phyloP scores from a whole-genome alignment of 306 rosid genomes.

The Geum urbanum region DNA sequence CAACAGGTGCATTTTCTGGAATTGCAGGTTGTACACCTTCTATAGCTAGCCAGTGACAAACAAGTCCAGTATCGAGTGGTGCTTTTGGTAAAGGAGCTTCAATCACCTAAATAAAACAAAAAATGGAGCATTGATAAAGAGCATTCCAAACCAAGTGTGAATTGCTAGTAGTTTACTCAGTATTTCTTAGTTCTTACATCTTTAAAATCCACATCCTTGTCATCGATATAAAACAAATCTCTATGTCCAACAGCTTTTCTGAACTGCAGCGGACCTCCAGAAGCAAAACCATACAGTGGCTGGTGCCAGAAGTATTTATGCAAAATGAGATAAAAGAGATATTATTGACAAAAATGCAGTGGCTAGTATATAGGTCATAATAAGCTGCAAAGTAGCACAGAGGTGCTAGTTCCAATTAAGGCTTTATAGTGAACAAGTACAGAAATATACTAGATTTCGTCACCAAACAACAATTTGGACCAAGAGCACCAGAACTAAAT shows the following conservation, averaged over 20 bases:
- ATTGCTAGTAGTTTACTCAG: slow-evolving; percentile 26
- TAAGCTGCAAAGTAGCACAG: neutral
- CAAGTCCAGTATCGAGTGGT: slow-evolving; percentile 58
- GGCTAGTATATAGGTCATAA: neutral
- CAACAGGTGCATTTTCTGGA: slow-evolving; percentile 83
- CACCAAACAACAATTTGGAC: neutral
- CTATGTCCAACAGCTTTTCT: slow-evolving; percentile 83
- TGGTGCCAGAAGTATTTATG: slow-evolving; percentile 26
- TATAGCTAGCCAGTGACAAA: slow-evolving; percentile 90
- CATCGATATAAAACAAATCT: slow-evolving; percentile 86
- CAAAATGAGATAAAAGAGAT: slow-evolving; percentile 16
- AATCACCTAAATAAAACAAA: slow-evolving; percentile 53
- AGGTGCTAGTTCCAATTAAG: neutral
- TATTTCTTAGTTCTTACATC: slow-evolving; percentile 69
- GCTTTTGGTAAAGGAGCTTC: slow-evolving; percentile 83
- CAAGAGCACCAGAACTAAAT: neutral
- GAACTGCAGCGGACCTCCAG: slow-evolving; percentile 66
- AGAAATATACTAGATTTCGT: neutral
- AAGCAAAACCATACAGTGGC: slow-evolving; percentile 77
- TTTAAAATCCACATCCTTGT: slow-evolving; percentile 86
- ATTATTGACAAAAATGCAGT: neutral
- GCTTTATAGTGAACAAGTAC: neutral
- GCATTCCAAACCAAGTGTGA: slow-evolving; percentile 15
- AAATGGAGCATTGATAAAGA: slow-evolving; percentile 17
- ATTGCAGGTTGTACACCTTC: slow-evolving; percentile 97